Conservation (phyloP, 2,329 filamentous ascomycete genomes). For the Calonectria ilicicola region DNA sequence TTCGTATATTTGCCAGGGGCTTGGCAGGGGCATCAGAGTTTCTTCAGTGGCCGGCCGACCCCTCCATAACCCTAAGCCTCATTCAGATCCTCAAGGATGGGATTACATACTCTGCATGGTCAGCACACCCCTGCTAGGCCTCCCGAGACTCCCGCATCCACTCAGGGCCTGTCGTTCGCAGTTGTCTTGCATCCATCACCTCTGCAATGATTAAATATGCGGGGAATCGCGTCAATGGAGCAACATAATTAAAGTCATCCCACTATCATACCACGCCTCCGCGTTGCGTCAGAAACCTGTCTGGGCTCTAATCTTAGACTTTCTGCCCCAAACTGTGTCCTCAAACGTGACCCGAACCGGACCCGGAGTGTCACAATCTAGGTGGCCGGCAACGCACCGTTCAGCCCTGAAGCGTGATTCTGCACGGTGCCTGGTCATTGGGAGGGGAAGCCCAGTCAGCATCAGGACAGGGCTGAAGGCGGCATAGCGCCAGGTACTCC, state of each 20-base stretch:
- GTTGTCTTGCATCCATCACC: background rate
- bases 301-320: background rate
- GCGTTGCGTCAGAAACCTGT: background rate
- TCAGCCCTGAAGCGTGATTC: background rate
- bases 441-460: background rate
- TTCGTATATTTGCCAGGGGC: background rate
- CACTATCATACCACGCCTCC: slow-evolving; percentile 6
- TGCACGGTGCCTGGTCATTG: background rate
- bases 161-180: background rate
- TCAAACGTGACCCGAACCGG: background rate
- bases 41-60: background rate
- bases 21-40: background rate
- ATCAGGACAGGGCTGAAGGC: background rate
- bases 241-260: slow-evolving; percentile 7
- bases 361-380: background rate
- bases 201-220: background rate
- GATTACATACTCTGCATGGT: background rate
- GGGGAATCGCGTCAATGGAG: background rate
- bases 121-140: slow-evolving; percentile 1
- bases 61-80: background rate
- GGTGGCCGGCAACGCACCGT: background rate
- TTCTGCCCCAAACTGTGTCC: background rate
- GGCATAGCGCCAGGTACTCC: background rate
- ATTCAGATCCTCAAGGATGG: background rate
- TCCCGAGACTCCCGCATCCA: slow-evolving; percentile 4